Evolutionary conservation across 352 stramenopile genomes (phyloP).

Genomic region (Phytophthora brassicae): DNA sequence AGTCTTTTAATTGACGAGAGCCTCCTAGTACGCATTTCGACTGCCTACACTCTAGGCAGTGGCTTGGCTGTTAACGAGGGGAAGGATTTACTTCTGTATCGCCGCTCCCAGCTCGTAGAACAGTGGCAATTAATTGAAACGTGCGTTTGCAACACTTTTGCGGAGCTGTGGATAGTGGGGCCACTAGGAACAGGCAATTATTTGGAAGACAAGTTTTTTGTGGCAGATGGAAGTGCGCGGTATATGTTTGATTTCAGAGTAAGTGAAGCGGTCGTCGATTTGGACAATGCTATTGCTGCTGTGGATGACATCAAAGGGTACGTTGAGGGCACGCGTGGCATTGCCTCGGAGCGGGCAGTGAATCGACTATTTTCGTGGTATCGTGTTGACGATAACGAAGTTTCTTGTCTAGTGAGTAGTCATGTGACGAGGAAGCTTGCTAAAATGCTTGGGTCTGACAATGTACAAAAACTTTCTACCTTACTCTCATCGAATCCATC

Average conservation of each 20-base stretch:
- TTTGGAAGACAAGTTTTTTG: slow-evolving; percentile 6
- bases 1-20: too few relatives aligned
- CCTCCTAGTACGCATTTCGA: background rate
- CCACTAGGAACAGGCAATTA: slow-evolving; percentile 15
- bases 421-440: slow-evolving; percentile 7
- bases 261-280: background rate
- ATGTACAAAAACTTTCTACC: background rate
- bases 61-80: background rate
- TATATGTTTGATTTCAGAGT: slow-evolving; percentile 9
- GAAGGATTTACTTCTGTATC: background rate
- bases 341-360: background rate
- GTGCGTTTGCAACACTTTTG: background rate
- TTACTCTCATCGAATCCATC: slow-evolving; percentile 1
- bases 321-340: background rate
- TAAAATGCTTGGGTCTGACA: background rate
- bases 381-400: background rate
- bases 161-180: slow-evolving; percentile 10
- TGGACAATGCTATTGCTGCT: background rate
- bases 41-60: background rate
- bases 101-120: background rate
- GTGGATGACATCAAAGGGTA: background rate
- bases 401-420: background rate
- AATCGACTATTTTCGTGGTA: slow-evolving; percentile 5
- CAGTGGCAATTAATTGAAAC: background rate
- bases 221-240: slow-evolving; percentile 5